Base-by-base conservation (phyloP, 192 early-diverging fungal genomes). In the Podochytrium sp. region DNA sequence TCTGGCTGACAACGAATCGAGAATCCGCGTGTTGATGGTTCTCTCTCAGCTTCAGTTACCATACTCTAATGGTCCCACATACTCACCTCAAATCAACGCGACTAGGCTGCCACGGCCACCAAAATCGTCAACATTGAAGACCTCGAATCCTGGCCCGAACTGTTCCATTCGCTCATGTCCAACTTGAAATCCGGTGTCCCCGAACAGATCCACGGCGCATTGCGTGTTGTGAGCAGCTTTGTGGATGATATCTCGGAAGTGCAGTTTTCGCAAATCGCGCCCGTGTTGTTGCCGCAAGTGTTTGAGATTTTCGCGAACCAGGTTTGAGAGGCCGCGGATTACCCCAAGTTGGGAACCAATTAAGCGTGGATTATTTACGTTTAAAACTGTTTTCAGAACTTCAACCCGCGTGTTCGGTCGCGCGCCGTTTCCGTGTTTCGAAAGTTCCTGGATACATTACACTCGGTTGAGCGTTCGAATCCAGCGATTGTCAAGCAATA, bases 121-220 rank as follows among this genome's bases (percentile, higher is more conserved):
- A 91, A 88, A 76, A 95, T 98, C 75, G 96, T 95, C 0, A 88
- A 90, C 55, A 88, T 92, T 43, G 96, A 98, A 84, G 97, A 92
- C 89, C 95, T 96, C 3, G 95, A 96, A 73, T 81, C 90, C 30
- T 98, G 96, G 96, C 92, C 93, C 16, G 89, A 93, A 57, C 86
- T 98, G 34, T 87, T 97, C 75, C 30, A 7, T 53, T 69, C 66
- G 10, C 83, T 96, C 33, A 80, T 95, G 20, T 81, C 80, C 12
- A 55, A 65, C 35, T 79, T 96, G 60, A 69, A 69, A 35, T 69
- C 66, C 12, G 89, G 86, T 52, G 81, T 82, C 25, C 65, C 90
- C 2, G 83, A 93, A 35, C 89, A 92, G 61, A 91, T 95, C 23
- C 94, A 95, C 74, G 92, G 95, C 52, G 88, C 94, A 16, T 92